phyloP scores from a whole-genome alignment of 495 filamentous ascomycete genomes.

The Tuber melanosporum region DNA sequence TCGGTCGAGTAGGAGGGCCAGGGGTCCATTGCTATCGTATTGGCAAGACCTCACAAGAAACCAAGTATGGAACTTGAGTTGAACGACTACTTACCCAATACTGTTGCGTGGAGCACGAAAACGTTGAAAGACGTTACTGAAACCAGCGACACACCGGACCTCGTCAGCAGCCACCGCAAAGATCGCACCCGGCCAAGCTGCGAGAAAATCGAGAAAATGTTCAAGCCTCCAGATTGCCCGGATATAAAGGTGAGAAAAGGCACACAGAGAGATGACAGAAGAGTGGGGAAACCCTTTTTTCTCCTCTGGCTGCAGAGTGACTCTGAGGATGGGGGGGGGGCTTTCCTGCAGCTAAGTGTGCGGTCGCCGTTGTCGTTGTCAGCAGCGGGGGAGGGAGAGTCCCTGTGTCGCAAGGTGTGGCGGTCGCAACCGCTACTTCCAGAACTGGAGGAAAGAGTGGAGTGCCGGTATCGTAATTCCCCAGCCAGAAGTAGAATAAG shows the following conservation, averaged over 20 bases:
- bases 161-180: conserved; percentile 8
- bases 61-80: not conserved
- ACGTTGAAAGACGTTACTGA: not conserved
- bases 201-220: conserved; percentile 1
- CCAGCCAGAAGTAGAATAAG: not conserved
- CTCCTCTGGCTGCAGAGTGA: conserved; percentile 4
- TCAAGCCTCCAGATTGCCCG: conserved; percentile 29
- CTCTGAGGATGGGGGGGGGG: not conserved
- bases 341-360: not conserved
- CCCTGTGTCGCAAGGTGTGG: conserved; percentile 16
- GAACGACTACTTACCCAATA: not conserved
- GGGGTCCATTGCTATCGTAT: conserved; percentile 25
- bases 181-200: conserved; percentile 21
- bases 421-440: conserved; percentile 25
- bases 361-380: not conserved
- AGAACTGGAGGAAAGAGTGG: not conserved
- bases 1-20: conserved; percentile 35
- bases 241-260: conserved; percentile 13
- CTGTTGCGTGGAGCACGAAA: not conserved
- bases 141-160: not conserved
- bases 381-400: conserved; percentile 25
- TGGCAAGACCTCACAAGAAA: not conserved
- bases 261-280: not conserved
- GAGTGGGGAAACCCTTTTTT: conserved; percentile 10
- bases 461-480: not conserved